Conservation (phyloP, 495 filamentous ascomycete genomes). For the Beverwykella pulmonaria region DNA sequence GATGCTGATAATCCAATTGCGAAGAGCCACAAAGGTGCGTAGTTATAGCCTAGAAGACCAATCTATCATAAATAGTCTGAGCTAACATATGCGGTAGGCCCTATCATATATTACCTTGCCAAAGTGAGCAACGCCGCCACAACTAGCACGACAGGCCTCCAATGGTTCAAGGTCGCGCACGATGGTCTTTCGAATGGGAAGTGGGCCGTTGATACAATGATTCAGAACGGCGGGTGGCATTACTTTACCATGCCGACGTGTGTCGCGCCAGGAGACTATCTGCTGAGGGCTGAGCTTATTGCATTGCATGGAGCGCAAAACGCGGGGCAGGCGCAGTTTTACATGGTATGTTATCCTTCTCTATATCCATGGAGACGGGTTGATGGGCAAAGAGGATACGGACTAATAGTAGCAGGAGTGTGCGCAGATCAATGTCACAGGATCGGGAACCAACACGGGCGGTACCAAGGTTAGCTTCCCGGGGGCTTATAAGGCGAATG, state of each 20-base stretch:
- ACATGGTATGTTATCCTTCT: not conserved
- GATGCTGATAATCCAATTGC: conserved; percentile 55
- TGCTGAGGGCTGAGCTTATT: conserved; percentile 56
- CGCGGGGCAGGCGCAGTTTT: conserved; percentile 52
- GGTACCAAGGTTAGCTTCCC: conserved; percentile 17
- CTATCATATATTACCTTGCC: conserved; percentile 25
- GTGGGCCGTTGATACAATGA: conserved; percentile 58
- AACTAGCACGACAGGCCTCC: conserved; percentile 14
- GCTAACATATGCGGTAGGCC: conserved; percentile 2
- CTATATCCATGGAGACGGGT: not conserved
- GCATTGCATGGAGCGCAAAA: conserved; percentile 51
- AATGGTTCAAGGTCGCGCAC: conserved; percentile 26
- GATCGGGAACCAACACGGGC: conserved; percentile 13
- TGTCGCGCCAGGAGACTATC: conserved; percentile 52
- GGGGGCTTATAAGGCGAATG: conserved; percentile 16
- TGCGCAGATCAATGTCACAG: conserved; percentile 20
- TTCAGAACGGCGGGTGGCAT: conserved; percentile 51
- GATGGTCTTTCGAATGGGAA: conserved; percentile 46
- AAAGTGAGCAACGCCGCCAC: conserved; percentile 25
- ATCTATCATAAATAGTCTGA: not conserved
- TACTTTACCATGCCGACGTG: conserved; percentile 53
- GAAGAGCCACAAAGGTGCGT: conserved; percentile 50
- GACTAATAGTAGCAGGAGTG: conserved; percentile 11
- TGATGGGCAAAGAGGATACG: conserved; percentile 35
- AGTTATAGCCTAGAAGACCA: too few species aligned